Percentiles rank a stretch among this genome's conserved stretches.
Evolutionary conservation across 179 eudicot genomes (phyloP).

Genomic region (Silene vulgaris): DNA sequence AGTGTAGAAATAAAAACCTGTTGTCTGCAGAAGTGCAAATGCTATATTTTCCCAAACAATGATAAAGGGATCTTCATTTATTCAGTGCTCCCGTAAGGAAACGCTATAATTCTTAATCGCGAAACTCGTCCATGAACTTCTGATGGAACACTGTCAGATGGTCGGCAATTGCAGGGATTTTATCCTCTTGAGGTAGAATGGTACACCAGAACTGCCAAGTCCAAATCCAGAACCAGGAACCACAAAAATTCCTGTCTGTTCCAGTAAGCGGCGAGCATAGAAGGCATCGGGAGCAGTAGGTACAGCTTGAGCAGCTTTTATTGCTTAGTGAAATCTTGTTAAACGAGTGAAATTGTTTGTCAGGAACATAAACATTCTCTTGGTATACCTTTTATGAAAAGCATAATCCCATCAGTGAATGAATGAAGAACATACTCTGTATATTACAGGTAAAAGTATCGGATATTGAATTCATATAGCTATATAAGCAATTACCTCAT

Average conservation of each 20-base stretch:
- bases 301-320: conserved; percentile 66
- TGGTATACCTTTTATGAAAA: conserved; percentile 68
- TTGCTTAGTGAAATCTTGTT: conserved; percentile 44
- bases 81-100: neutral
- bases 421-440: neutral
- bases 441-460: neutral
- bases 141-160: neutral
- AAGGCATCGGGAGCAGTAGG: conserved; percentile 69
- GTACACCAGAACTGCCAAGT: too few relatives aligned
- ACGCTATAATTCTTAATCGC: neutral
- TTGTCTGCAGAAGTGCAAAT: neutral
- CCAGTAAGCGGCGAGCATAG: conserved; percentile 64
- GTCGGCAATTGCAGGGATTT: conserved; percentile 21
- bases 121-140: conserved; percentile 10
- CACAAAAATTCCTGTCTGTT: conserved; percentile 54
- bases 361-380: conserved; percentile 80
- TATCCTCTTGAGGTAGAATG: conserved; percentile 30
- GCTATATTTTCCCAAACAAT: neutral
- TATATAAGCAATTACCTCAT: conserved; percentile 51
- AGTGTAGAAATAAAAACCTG: neutral
- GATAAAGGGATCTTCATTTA: neutral
- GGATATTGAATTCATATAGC: conserved; percentile 2
- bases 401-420: neutral
- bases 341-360: conserved; percentile 83
- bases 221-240: too few relatives aligned